Conservation (phyloP, 768 basidiomycete species). For the Fibroporia radiculosa region DNA sequence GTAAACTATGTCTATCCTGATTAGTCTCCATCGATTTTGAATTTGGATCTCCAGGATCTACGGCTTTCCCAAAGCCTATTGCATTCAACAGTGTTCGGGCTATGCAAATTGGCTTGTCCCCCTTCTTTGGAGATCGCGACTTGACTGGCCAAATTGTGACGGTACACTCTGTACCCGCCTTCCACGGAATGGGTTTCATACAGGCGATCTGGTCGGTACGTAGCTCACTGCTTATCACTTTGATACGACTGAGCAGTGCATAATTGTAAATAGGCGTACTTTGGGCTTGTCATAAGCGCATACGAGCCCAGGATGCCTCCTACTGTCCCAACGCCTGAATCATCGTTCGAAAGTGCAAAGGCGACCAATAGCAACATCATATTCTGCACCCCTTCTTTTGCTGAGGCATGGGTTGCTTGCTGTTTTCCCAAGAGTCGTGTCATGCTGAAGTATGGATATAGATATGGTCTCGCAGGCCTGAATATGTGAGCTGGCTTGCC, state of each 20-base stretch:
- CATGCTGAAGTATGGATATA: background rate
- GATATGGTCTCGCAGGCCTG: constrained; percentile 14
- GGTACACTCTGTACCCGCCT: constrained; percentile 2
- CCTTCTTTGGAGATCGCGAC: constrained; percentile 1
- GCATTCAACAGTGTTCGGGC: constrained; percentile 10
- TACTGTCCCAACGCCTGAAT: constrained; percentile 13
- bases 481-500: constrained; percentile 11
- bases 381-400: constrained; percentile 11
- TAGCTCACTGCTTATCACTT: background rate
- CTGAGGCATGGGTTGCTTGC: constrained; percentile 8
- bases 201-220: background rate
- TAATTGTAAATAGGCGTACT: constrained; percentile 5
- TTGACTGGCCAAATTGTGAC: constrained; percentile 3
- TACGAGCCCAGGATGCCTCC: constrained; percentile 19
- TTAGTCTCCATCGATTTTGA: background rate
- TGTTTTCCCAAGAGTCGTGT: no score
- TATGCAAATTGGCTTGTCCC: constrained; percentile 8
- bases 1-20: constrained; percentile 4
- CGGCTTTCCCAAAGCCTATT: constrained; percentile 16
- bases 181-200: constrained; percentile 6
- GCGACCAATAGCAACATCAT: constrained; percentile 9
- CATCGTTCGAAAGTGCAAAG: constrained; percentile 4
- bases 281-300: constrained; percentile 12
- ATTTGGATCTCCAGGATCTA: constrained; percentile 9
- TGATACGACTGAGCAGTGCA: background rate